These are phyloP conservation scores for Cercospora brassicicola DNA, from an alignment of 2,329 filamentous ascomycete species.

Conservation along the genomic window DNA sequence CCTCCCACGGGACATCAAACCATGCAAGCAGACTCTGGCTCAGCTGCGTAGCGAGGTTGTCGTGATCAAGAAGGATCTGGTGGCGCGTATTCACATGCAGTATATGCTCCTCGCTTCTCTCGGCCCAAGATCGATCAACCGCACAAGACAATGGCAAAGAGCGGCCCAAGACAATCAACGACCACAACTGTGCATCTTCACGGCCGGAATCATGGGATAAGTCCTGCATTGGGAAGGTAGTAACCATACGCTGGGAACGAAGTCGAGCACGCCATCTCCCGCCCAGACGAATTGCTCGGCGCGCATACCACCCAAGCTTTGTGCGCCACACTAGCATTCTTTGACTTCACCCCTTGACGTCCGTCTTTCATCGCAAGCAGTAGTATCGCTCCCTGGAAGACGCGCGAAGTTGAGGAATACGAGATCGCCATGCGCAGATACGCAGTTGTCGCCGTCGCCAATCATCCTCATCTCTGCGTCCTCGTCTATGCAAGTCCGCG, in stretches of 20 bases:
- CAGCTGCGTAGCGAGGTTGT: not conserved
- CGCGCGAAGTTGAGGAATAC: not conserved
- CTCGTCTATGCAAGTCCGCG: not conserved
- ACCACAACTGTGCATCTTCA: not conserved
- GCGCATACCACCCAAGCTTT: conserved; percentile 7
- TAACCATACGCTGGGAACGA: not conserved
- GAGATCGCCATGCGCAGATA: not conserved
- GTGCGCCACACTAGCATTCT: not conserved
- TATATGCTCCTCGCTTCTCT: not conserved
- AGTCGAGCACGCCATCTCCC: conserved; percentile 1
- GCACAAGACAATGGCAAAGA: not conserved
- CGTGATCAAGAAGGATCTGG: not conserved
- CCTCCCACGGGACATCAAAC: not conserved
- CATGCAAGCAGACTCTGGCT: not conserved
- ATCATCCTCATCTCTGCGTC: not conserved
- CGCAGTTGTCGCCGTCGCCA: not conserved
- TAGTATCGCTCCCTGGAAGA: too few relatives aligned
- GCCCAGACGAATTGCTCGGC: conserved; percentile 5
- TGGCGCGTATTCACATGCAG: not conserved
- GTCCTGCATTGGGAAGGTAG: not conserved
- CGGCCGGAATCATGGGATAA: not conserved
- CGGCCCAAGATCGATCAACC: not conserved
- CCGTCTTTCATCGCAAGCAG: not conserved
- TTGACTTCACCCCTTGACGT: not conserved
- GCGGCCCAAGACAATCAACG: not conserved